Evolutionary conservation across 2,329 filamentous ascomycete genomes (phyloP).

Genomic region (Cladophialophora chaetospira): DNA sequence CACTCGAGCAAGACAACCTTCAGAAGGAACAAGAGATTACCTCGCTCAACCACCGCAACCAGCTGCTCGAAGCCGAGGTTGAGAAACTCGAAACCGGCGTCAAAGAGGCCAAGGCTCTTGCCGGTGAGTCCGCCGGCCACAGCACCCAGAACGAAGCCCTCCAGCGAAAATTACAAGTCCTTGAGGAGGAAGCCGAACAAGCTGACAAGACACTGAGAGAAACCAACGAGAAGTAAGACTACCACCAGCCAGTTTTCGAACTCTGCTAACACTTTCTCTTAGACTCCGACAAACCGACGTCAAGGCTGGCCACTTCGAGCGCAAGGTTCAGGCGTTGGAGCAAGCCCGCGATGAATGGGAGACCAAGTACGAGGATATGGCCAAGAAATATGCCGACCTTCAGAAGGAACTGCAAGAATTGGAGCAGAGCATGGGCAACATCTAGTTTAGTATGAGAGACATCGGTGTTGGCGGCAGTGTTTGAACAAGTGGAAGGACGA

Average conservation of each 20-base stretch:
- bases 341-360: constrained; percentile 91
- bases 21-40: constrained; percentile 98
- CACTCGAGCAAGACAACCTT: constrained; percentile 90
- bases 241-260: constrained; percentile 1
- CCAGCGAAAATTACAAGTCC: constrained; percentile 86
- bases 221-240: constrained; percentile 93
- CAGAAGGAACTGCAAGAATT: constrained; percentile 93
- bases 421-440: constrained; percentile 87
- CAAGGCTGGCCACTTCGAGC: constrained; percentile 98
- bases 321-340: constrained; percentile 97
- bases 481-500: constrained; percentile 14
- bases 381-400: constrained; percentile 78
- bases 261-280: constrained; percentile 13
- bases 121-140: constrained; percentile 78
- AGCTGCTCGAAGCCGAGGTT: constrained; percentile 82
- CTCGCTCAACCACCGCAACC: constrained; percentile 93
- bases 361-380: constrained; percentile 96
- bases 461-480: constrained; percentile 12
- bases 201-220: constrained; percentile 95
- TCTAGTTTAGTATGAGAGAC: constrained; percentile 58
- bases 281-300: constrained; percentile 99
- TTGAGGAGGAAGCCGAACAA: constrained; percentile 97
- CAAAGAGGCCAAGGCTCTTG: constrained; percentile 84
- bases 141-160: constrained; percentile 90
- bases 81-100: constrained; percentile 86